Evolutionary conservation across 805 yeast species (phyloP).

Genomic region (Spencermartinsiella europaea): DNA sequence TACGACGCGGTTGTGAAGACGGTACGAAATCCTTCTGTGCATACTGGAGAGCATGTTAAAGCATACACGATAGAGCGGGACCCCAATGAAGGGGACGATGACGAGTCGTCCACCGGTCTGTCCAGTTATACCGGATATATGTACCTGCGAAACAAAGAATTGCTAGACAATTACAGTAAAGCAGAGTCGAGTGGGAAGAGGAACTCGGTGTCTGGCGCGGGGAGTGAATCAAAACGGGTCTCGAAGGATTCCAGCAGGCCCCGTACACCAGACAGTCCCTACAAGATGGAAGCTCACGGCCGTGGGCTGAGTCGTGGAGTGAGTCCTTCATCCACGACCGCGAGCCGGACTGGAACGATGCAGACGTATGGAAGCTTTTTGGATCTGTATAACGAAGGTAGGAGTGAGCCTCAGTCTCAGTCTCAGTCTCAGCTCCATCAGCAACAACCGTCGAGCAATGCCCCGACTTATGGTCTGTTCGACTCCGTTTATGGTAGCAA

Average conservation of each 20-base stretch:
- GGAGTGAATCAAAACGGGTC: slow-evolving; percentile 1
- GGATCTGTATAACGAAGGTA: background rate
- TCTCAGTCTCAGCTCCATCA: background rate
- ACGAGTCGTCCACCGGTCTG: background rate
- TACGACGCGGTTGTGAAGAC: slow-evolving; percentile 12
- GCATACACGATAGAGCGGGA: slow-evolving; percentile 12
- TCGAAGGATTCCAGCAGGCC: background rate
- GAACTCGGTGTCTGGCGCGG: background rate
- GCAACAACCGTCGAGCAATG: background rate
- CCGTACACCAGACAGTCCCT: background rate
- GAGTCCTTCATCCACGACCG: background rate
- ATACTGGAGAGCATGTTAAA: slow-evolving; percentile 23
- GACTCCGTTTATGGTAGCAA: background rate
- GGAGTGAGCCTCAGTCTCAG: background rate
- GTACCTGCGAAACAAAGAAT: slow-evolving; percentile 2
- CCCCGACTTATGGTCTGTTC: background rate
- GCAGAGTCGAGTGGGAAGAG: background rate
- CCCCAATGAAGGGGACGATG: slow-evolving; percentile 7
- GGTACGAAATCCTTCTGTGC: slow-evolving; percentile 19
- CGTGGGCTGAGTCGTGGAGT: background rate
- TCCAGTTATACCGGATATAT: slow-evolving; percentile 4
- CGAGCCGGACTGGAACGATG: background rate
- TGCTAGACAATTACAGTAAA: slow-evolving; percentile 5
- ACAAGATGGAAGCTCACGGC: background rate
- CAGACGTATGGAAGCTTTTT: background rate